Conservation (phyloP, 2,329 filamentous ascomycete genomes). For the Chaetomium olivaceum region DNA sequence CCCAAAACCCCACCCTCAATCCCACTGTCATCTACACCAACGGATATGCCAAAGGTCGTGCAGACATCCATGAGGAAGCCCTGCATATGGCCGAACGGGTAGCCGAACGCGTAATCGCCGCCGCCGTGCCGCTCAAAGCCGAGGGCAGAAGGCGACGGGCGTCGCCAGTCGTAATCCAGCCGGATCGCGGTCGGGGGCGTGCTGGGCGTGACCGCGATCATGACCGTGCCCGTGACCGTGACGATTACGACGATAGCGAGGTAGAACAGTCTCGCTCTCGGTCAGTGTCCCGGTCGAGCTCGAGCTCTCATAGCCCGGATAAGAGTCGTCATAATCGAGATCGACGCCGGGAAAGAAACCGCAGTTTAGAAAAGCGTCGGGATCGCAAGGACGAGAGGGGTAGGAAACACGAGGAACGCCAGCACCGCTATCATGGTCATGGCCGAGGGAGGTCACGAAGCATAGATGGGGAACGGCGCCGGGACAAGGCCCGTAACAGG, state of each 20-base stretch:
- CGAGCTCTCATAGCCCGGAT: not conserved
- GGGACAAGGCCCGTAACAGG: not conserved
- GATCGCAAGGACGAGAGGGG: not conserved
- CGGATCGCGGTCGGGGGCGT: not conserved
- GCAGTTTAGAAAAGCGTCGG: not conserved
- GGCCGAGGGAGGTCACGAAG: not conserved
- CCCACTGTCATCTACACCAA: slow-evolving; percentile 11
- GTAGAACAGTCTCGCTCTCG: not conserved
- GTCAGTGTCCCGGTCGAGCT: not conserved
- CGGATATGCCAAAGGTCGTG: slow-evolving; percentile 6
- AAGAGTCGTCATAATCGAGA: not conserved
- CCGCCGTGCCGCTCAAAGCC: not conserved
- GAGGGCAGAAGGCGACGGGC: not conserved
- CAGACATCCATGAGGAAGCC: slow-evolving; percentile 14
- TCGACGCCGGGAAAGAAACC: not conserved
- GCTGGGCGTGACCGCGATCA: not conserved
- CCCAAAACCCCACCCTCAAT: not conserved
- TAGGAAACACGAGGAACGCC: not conserved
- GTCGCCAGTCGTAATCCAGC: slow-evolving; percentile 13
- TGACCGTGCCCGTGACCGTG: not conserved
- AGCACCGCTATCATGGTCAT: not conserved
- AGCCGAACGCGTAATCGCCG: slow-evolving; percentile 14
- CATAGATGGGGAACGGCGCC: not conserved
- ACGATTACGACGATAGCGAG: not conserved
- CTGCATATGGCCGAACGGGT: slow-evolving; percentile 21